Evolutionary conservation across 106 monocot genomes (phyloP), one percentile per base, ranked within the genome.

Genomic region (Cymbidium sinense): DNA sequence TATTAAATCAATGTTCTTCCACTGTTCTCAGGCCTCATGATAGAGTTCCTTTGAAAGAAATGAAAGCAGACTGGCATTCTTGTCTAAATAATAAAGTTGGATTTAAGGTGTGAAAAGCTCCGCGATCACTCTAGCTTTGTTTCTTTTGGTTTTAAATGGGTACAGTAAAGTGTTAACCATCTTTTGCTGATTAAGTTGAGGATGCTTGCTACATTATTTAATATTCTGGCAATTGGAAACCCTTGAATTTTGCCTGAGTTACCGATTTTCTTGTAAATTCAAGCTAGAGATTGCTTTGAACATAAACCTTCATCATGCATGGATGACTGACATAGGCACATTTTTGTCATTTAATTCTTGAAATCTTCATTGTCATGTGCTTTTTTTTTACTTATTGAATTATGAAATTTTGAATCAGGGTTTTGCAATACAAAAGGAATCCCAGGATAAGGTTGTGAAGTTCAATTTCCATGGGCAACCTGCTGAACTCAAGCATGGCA

Each of bases 41-140:
- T 58, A 83, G 87, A 75, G 92, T 92, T 80, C 79, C 83, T 15
- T 81, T 92, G 77, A 92, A 83, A 77, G 87, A 87, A 69, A 92
- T 92, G 92, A 92, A 92, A 69, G 58, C 82, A 58, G 92, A 92
- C 36, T 92, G 92, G 89, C 85, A 89, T 82, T 89, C 92, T 81
- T 92, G 87, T 72, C 67, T 92, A 43, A 83, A 92, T 50, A 92
- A 74, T 70, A 84, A 89, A 85, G 87, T 89, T 78, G 89, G 89
- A 74, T 92, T 92, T 80, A 92, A 92, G 92, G 92, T 92, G 25
- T 43, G 43, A 34, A 74, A 44, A 34, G 10, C 18, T 20, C 36
- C 2, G 17, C 6, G 19, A 34, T 74, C n/a, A 43, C 43, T 44
- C 28, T 43, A 13, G 11, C 74, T 25, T 71, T 74, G 44, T 15